phyloP scores from a whole-genome alignment of 768 basidiomycete genomes.

The Naganishia friedmannii region DNA sequence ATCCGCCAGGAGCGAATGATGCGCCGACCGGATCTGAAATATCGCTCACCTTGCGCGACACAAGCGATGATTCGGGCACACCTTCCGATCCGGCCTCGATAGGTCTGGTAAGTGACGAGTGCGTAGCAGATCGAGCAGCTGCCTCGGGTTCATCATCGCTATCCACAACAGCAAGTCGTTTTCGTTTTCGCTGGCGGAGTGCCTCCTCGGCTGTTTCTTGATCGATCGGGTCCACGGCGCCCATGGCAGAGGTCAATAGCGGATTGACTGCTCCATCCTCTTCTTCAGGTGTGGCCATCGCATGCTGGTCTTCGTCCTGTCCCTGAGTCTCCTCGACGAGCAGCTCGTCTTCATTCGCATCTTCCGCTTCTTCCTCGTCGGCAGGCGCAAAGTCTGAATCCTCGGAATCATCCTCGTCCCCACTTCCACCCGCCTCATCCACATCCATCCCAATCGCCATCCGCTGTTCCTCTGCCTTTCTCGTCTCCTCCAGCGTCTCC shows the following conservation, averaged over 20 bases:
- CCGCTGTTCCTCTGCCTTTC: slow-evolving; percentile 10
- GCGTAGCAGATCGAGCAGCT: background rate
- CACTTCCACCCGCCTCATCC: slow-evolving; percentile 33
- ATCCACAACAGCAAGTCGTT: slow-evolving; percentile 2
- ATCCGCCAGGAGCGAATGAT: slow-evolving; percentile 1
- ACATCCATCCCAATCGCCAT: background rate
- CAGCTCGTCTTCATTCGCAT: background rate
- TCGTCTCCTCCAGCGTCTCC: slow-evolving; percentile 11
- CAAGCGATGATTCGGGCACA: slow-evolving; percentile 18
- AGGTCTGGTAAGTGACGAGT: background rate
- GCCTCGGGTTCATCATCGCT: slow-evolving; percentile 9
- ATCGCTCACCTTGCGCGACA: background rate
- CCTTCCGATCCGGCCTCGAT: slow-evolving; percentile 14
- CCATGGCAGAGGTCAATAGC: slow-evolving; percentile 6
- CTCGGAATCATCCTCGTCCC: slow-evolving; percentile 33
- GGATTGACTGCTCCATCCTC: background rate
- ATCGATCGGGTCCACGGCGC: background rate
- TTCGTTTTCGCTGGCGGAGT: slow-evolving; percentile 17
- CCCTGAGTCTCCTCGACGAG: slow-evolving; percentile 10
- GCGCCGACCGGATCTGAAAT: background rate
- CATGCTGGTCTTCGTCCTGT: slow-evolving; percentile 1
- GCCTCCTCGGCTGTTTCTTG: slow-evolving; percentile 1
- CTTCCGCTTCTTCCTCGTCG: background rate
- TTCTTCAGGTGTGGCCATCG: slow-evolving; percentile 4
- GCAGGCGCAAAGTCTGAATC: slow-evolving; percentile 25